Evolutionary conservation across 2,329 filamentous ascomycete genomes (phyloP), one percentile per base, ranked within the genome.

Genomic region (Arthroderma sp.): DNA sequence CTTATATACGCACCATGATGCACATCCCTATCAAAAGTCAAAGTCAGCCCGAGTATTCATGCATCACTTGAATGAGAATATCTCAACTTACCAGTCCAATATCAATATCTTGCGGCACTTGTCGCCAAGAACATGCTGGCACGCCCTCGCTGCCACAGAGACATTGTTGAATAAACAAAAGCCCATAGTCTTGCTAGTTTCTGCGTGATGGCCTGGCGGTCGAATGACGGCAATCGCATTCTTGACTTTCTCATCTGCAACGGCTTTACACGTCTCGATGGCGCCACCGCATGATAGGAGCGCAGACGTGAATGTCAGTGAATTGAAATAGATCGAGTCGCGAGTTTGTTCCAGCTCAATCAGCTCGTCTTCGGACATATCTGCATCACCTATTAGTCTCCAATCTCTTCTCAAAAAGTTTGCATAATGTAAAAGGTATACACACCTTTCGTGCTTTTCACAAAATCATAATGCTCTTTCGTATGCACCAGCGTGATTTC

Each of bases 121-220:
- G 2, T 91, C 82, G 1, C 87, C 87, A 63, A 87, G 93, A 59
- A 90, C 84, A 56, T 79, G 76, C 68, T 95, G 90, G 68, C 91
- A 96, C 11, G 91, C 87, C 59, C 83, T 86, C n/a, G 90, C 85
- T 1, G 91, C 91, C 59, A 98, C 87, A 19, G 88, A 90, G 2
- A 97, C 93, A 66, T 98, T 98, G 74, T 98, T 96, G 75, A 97
- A 97, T 59, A 97, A 81, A 70, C 93, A 98, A 68, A 98, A 98
- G 0, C 93, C 93, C 80, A 95, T 93, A 0, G 91, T 82, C 37
- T 84, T 78, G 65, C 93, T 81, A 58, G 83, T 84, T 68, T 98
- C 93, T 0, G 93, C 93, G 70, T 98, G 93, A 66, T 98, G 93
- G 0, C 93, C 93, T 0, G 93, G 93, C 1, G 93, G 93, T 13